phyloP scores from a whole-genome alignment of 805 yeast genomes.

The Suhomyces xylopsoci region DNA sequence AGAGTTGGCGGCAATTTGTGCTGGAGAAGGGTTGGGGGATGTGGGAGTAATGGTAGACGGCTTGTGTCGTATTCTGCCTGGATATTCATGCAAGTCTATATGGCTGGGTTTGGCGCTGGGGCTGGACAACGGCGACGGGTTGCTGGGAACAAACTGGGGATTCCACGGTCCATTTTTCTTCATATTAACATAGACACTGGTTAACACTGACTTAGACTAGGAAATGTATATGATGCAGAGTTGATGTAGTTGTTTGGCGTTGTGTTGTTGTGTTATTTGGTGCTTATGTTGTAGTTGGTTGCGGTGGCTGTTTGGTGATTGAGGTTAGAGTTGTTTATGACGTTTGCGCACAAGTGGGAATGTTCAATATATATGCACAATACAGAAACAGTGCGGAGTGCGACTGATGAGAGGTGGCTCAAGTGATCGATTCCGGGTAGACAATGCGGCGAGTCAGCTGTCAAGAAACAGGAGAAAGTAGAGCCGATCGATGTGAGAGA shows the following conservation, averaged over 20 bases:
- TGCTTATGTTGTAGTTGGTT: no score
- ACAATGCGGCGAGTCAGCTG: neutral
- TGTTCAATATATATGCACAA: neutral
- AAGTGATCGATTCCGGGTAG: neutral
- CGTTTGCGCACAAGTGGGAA: neutral
- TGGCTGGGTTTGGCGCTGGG: constrained; percentile 1
- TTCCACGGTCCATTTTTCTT: constrained; percentile 6
- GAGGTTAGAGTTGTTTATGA: neutral
- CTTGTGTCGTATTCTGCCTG: constrained; percentile 4
- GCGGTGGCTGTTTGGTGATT: no score
- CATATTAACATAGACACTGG: neutral
- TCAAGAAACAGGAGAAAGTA: neutral
- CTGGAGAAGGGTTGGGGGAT: neutral
- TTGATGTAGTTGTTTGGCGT: neutral
- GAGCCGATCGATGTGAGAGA: neutral
- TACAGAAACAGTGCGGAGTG: neutral
- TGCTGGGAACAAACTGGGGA: constrained; percentile 19
- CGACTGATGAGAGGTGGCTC: neutral
- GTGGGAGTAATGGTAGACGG: neutral
- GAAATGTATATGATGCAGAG: neutral
- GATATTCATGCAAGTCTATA: neutral
- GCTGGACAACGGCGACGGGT: constrained; percentile 26
- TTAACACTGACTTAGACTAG: neutral
- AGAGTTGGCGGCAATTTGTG: neutral
- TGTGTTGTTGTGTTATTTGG: no score